Base-by-base conservation (phyloP, 768 basidiomycete species). In the Mycena epipterygia region DNA sequence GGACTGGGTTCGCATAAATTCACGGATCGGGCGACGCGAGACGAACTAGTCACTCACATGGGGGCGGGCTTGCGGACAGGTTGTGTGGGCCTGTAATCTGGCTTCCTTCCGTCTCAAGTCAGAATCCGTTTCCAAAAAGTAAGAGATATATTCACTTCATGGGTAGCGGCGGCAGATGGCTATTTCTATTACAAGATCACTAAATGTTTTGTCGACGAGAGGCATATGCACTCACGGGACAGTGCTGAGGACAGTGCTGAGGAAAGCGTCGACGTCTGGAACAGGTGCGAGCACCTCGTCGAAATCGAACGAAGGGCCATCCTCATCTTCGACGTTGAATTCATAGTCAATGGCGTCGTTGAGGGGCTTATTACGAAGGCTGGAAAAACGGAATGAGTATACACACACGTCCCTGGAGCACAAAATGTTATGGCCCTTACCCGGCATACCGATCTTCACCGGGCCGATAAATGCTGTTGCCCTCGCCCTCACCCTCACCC, bases 381-480 rank as follows among this genome's bases (percentile, higher is more conserved):
- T 64, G 30, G 1, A 29, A 33, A 13, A 19, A 46, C 4, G n/a
- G n/a, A 17, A 30, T 21, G 25, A 51, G 25, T 61, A 17, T 48
- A 27, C 29, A 55, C 33, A 29, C 29, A 55, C 33, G n/a, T 23
- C 7, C 7, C 21, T 14, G 2, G 8, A 29, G 25, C 9, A 32
- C n/a, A 25, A 8, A 51, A 7, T 2, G 21, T n/a, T 3, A 30
- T 5, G 5, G n/a, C 52, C n/a, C n/a, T 30, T 32, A 69, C 68
- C 61, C 30, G 2, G 62, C 62, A 21, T 59, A 64, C 2, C 12
- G 57, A 23, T 70, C 68, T 44, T 70, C 68, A 9, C 29, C 42
- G 1, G 48, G 0, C 19, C 4, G 42, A 32, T 64, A 70, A 7
- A 64, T n/a, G 0, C 68, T 51, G 0, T 32, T 13, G 32, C 49